phyloP scores from a whole-genome alignment of 2,329 filamentous ascomycete species.

The Neoarthrinium moseri region DNA sequence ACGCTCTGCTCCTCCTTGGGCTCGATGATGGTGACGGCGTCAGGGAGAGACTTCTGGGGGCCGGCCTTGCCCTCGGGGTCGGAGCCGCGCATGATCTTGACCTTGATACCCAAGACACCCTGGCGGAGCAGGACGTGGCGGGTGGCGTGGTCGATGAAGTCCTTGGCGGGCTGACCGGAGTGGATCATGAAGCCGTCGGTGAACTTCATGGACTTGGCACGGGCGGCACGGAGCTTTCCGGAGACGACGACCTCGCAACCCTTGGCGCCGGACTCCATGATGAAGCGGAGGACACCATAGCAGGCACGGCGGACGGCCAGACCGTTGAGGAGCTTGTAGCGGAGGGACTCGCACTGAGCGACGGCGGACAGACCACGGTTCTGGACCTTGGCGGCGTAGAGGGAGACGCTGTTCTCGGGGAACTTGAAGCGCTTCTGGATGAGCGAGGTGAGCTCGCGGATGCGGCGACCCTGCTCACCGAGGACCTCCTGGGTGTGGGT shows the following conservation, averaged over 20 bases:
- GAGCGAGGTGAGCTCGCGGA: slow-evolving; percentile 98
- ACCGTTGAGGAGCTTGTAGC: slow-evolving; percentile 99
- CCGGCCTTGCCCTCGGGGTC: slow-evolving; percentile 99
- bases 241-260: slow-evolving; percentile 99
- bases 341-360: slow-evolving; percentile 99
- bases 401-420: slow-evolving; percentile 99
- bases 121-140: slow-evolving; percentile 99
- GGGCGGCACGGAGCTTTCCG: slow-evolving; percentile 97
- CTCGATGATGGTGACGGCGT: slow-evolving; percentile 99
- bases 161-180: slow-evolving; percentile 98
- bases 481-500: slow-evolving; percentile 99
- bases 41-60: slow-evolving; percentile 94
- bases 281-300: slow-evolving; percentile 99
- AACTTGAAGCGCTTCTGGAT: slow-evolving; percentile 99
- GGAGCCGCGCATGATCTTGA: slow-evolving; percentile 99
- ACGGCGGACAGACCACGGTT: slow-evolving; percentile 99
- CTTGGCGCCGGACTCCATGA: slow-evolving; percentile 99
- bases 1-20: slow-evolving; percentile 99
- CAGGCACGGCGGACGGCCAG: slow-evolving; percentile 97
- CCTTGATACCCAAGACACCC: slow-evolving; percentile 99
- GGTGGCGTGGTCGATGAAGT: slow-evolving; percentile 98
- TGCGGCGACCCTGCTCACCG: slow-evolving; percentile 99
- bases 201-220: slow-evolving; percentile 99
- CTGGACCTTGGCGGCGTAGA: slow-evolving; percentile 99
- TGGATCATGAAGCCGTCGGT: slow-evolving; percentile 99